Conservation (phyloP, 345 rosid species). For the Carallia pectinifolia region DNA sequence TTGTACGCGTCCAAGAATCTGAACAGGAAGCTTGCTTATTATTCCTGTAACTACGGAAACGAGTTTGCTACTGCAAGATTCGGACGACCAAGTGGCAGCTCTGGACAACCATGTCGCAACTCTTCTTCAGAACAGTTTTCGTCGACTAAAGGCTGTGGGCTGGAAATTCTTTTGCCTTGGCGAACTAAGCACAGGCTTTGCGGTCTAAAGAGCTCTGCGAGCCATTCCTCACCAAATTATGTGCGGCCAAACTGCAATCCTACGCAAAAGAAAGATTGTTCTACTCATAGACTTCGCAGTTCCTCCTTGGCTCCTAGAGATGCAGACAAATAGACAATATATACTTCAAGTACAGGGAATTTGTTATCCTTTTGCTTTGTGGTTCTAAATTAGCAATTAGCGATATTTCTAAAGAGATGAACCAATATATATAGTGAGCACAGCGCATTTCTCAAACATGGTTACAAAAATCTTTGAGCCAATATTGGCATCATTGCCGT, state of each 20-base stretch:
- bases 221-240: slow-evolving; percentile 25
- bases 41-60: slow-evolving; percentile 24
- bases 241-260: slow-evolving; percentile 23
- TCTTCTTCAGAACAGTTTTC: slow-evolving; percentile 18
- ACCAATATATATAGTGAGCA: too few relatives aligned
- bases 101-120: slow-evolving; percentile 14
- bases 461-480: too few relatives aligned
- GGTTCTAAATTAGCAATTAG: too few relatives aligned
- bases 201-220: slow-evolving; percentile 50
- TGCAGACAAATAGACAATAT: slow-evolving; percentile 1
- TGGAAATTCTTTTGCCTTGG: slow-evolving; percentile 65
- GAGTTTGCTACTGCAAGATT: slow-evolving; percentile 18
- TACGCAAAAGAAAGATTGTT: slow-evolving; percentile 28
- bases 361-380: too few relatives aligned
- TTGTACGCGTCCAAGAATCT: slow-evolving; percentile 29
- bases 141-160: slow-evolving; percentile 55
- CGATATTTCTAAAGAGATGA: too few relatives aligned
- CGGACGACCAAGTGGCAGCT: slow-evolving; percentile 12
- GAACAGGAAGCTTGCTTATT: slow-evolving; percentile 33
- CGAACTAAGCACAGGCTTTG: slow-evolving; percentile 64
- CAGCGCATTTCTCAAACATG: too few relatives aligned
- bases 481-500: too few relatives aligned
- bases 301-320: not conserved
- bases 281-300: not conserved
- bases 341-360: too few relatives aligned